Conservation (phyloP, 2,329 filamentous ascomycete species). For the Whalleya microplaca region DNA sequence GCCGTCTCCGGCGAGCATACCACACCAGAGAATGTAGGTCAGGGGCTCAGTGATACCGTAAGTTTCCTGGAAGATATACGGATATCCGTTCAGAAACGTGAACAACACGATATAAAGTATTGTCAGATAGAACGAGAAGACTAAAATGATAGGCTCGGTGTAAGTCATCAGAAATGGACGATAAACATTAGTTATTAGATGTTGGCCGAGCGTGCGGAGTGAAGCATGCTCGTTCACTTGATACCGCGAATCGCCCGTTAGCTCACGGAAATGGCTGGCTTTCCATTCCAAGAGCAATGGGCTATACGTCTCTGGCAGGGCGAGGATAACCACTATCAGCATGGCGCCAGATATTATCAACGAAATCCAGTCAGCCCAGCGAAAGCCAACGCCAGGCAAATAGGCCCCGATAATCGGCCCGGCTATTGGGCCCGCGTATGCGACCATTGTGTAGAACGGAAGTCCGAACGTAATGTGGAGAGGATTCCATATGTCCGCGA, state of each 20-base stretch:
- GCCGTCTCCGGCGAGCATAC: slow-evolving; percentile 43
- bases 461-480: slow-evolving; percentile 28
- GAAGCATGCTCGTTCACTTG: slow-evolving; percentile 25
- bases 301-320: slow-evolving; percentile 38
- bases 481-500: slow-evolving; percentile 44
- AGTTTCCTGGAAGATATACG: slow-evolving; percentile 46
- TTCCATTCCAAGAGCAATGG: slow-evolving; percentile 35
- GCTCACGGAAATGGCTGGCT: slow-evolving; percentile 30
- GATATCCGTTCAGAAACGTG: slow-evolving; percentile 52
- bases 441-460: slow-evolving; percentile 33
- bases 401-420: slow-evolving; percentile 37
- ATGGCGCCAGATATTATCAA: slow-evolving; percentile 32
- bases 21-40: slow-evolving; percentile 43
- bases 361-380: slow-evolving; percentile 46
- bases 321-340: slow-evolving; percentile 23
- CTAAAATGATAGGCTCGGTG: slow-evolving; percentile 41
- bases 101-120: slow-evolving; percentile 55
- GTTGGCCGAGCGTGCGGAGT: slow-evolving; percentile 25
- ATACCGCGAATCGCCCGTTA: slow-evolving; percentile 33
- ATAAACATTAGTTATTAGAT: slow-evolving; percentile 27
- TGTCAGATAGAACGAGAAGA: slow-evolving; percentile 51
- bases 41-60: slow-evolving; percentile 45
- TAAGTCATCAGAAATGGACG: slow-evolving; percentile 39
- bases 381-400: slow-evolving; percentile 17
- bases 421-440: slow-evolving; percentile 30